Conservation (phyloP, 305 asterid genomes). For the Plantago lanceolata region DNA sequence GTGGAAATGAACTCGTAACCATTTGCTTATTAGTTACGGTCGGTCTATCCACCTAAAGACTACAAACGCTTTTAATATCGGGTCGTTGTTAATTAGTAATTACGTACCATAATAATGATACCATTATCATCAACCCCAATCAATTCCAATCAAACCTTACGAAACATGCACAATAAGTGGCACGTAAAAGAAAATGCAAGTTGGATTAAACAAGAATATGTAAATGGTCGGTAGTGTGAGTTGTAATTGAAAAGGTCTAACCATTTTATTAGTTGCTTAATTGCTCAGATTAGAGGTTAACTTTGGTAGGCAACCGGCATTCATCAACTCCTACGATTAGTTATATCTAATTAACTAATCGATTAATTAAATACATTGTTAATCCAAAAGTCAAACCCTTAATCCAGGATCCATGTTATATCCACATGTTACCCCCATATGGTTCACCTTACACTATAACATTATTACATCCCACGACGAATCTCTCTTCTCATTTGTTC, state of each 20-base stretch:
- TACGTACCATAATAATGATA: too few relatives aligned
- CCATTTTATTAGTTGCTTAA: background rate
- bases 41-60: too few relatives aligned
- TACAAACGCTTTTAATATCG: too few relatives aligned
- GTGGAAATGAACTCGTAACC: too few relatives aligned
- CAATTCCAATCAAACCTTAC: background rate
- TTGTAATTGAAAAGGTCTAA: constrained; percentile 8
- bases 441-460: constrained; percentile 17
- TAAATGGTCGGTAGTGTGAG: constrained; percentile 31
- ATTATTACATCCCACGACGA: constrained; percentile 18
- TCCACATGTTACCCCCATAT: constrained; percentile 17
- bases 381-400: constrained; percentile 27
- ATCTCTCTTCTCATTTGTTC: background rate
- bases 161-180: constrained; percentile 3
- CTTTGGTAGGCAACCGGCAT: constrained; percentile 25
- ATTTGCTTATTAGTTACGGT: too few relatives aligned
- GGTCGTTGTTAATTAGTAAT: too few relatives aligned
- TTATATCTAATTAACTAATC: background rate
- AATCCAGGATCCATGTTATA: constrained; percentile 29
- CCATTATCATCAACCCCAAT: too few relatives aligned
- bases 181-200: constrained; percentile 17
- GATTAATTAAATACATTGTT: background rate
- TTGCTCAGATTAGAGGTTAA: background rate
- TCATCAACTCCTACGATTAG: constrained; percentile 7
- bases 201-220: constrained; percentile 12